Base-by-base conservation (phyloP, 2,329 filamentous ascomycete genomes). In the Endothia cerciana region DNA sequence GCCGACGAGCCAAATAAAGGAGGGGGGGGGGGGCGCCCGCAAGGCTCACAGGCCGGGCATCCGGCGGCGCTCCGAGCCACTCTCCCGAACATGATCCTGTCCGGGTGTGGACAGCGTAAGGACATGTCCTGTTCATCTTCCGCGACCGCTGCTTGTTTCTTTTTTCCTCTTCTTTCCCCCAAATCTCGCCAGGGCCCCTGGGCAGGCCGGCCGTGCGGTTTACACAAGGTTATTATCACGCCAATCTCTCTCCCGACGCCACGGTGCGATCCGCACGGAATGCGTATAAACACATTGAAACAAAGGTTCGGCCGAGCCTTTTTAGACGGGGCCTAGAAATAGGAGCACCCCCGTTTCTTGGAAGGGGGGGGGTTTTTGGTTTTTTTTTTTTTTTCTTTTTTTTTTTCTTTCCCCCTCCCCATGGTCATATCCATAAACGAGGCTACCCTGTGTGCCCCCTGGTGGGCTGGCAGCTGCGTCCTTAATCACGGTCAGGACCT, bases 231-330 rank as follows among this genome's bases (percentile, higher is more conserved):
- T 19, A 36, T 33, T 15, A 33, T n/a, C 15, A 15, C 28, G 17
- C 33, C 6, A 36, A 55, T 8, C 28, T n/a, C 3, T n/a, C 30
- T 36, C 51, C 13, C 28, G 51, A 36, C 10, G 51, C 33, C 28
- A 55, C 51, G 51, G 51, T 55, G 28, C 51, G 51, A 36, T 55
- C 30, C 30, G 28, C 28, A 55, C 51, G 28, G 51, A 55, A 55
- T 30, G 17, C 13, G 51, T 55, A 13, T 3, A n/a, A 11, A n/a
- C 30, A 28, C 17, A 30, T 36, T 10, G 51, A 55, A 36, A 15
- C 45, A 10, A 28, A 49, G 25, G n/a, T 22, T 22, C 45, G 45
- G 45, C 22, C 45, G 45, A 25, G 22, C 7, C 17, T 4, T 15
- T 51, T 22, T 22, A 22, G 28, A 30, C 25, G 25, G 25, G n/a